Evolutionary conservation across 768 basidiomycete species (phyloP), one percentile per base, ranked within the genome.

Genomic region (Mrakia hoshinonis): DNA sequence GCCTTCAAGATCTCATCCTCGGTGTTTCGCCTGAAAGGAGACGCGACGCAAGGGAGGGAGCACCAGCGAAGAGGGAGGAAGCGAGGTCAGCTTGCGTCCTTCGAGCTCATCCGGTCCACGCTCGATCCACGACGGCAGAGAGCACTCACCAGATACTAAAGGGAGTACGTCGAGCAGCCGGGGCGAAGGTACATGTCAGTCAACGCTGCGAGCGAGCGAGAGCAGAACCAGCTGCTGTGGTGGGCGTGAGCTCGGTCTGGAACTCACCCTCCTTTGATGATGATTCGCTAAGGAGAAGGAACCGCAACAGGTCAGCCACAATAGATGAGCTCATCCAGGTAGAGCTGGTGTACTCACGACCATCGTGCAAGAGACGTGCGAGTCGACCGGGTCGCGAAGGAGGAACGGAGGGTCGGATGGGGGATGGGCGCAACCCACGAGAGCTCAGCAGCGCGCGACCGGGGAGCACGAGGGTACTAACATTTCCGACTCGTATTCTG

Each of bases 1-100:
- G 96, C 96, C 81, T 99, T 99, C 76, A 99, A 85, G 66, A 99
- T 96, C 80, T 99, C 96, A 79, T 99, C 94, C 77, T 80, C 80
- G 11, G 72, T 73, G 49, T 73, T 73, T 51, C 72, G 67, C 72
- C 72, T 61, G 71, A 38, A 11, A 18, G 26, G 66, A 47, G 36
- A 7, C 26, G 13, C 9, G 43, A 29, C 20, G 43, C 31, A 24
- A 49, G 54, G 29, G 20, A 1, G 55, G 20, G n/a, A 34, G 20
- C 4, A 29, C 7, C n/a, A 13, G n/a, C 34, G 34, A 39, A 9
- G n/a, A 31, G 38, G 22, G 46, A 65, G n/a, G 38, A 20, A 15
- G 39, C 10, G 29, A 48, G 62, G 49, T 43, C 39, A 34, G 52
- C 38, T 26, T 12, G 34, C n/a, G 38, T 39, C 34, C 26, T 10